Conservation (phyloP, 225 moss, liverwort and hornwort species). For the Ulota crispa region DNA sequence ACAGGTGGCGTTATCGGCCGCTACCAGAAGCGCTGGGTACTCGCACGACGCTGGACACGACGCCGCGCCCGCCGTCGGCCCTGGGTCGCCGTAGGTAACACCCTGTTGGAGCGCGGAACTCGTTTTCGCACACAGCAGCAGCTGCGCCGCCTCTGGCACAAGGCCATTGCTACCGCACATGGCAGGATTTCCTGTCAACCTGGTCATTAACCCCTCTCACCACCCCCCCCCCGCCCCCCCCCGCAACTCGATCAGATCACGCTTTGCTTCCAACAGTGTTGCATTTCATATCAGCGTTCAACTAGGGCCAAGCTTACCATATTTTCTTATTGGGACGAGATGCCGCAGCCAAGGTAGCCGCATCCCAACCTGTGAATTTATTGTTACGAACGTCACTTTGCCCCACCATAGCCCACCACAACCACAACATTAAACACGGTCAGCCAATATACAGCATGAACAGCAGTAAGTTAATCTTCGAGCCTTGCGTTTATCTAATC, state of each 20-base stretch:
- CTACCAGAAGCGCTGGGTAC: constrained; percentile 18
- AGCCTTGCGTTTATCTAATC: not conserved
- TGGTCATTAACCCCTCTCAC: constrained; percentile 1
- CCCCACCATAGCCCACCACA: not conserved
- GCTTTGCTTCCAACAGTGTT: not conserved
- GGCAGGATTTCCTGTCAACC: constrained; percentile 42
- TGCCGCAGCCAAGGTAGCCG: not conserved
- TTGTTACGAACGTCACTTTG: constrained; percentile 50
- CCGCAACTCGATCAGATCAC: not conserved
- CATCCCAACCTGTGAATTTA: constrained; percentile 31
- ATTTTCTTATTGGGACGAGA: constrained; percentile 25
- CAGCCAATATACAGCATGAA: constrained; percentile 4
- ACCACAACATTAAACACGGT: not conserved
- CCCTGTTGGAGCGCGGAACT: constrained; percentile 13
- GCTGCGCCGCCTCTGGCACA: constrained; percentile 12
- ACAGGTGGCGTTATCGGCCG: constrained; percentile 17
- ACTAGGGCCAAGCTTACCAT: constrained; percentile 28
- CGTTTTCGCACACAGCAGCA: constrained; percentile 20
- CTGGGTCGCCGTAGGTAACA: not conserved
- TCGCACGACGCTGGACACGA: constrained; percentile 33
- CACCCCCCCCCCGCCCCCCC: not conserved
- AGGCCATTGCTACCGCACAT: constrained; percentile 37
- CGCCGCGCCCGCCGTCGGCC: not conserved
- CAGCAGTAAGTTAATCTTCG: not conserved
- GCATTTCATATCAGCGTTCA: not conserved